Percentiles rank a stretch among this genome's conserved stretches.
Conservation (phyloP, 805 yeast species). For the Kuraishia piskuri region DNA sequence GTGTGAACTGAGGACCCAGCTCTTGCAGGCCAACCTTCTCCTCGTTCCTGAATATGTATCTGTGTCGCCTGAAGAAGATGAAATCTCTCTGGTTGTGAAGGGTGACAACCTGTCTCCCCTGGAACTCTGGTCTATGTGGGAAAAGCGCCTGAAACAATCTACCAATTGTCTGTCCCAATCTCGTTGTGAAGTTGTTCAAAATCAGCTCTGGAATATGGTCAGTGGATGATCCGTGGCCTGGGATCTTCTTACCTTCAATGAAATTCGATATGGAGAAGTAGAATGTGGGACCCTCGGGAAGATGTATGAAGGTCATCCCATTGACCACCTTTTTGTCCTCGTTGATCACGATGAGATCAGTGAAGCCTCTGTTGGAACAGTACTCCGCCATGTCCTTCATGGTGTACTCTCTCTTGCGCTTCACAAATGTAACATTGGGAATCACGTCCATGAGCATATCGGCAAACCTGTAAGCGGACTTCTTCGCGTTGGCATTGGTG, state of each 20-base stretch:
- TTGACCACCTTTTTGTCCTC: conserved; percentile 91
- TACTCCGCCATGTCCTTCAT: conserved; percentile 83
- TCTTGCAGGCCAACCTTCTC: conserved; percentile 94
- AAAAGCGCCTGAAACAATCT: conserved; percentile 84
- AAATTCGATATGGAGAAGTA: conserved; percentile 80
- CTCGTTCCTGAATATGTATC: conserved; percentile 83
- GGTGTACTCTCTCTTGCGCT: conserved; percentile 75
- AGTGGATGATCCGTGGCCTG: conserved; percentile 88
- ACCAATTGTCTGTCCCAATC: conserved; percentile 91
- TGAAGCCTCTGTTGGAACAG: conserved; percentile 76
- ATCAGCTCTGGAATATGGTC: conserved; percentile 88
- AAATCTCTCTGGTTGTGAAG: conserved; percentile 94
- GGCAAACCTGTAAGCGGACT: conserved; percentile 84
- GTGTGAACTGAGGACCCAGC: conserved; percentile 92
- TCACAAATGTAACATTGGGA: conserved; percentile 81
- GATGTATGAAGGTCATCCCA: conserved; percentile 86
- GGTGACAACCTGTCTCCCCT: conserved; percentile 93
- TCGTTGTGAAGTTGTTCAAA: conserved; percentile 84
- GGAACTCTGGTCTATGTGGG: conserved; percentile 89
- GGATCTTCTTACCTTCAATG: conserved; percentile 63
- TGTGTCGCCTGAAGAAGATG: conserved; percentile 90
- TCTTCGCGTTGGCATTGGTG: conserved; percentile 79
- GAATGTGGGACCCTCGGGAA: conserved; percentile 93
- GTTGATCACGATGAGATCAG: conserved; percentile 82
- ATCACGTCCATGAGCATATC: conserved; percentile 75